Evolutionary conservation across 2,329 filamentous ascomycete species (phyloP), one percentile per base, ranked within the genome.

Genomic region (Claviceps digitariae): DNA sequence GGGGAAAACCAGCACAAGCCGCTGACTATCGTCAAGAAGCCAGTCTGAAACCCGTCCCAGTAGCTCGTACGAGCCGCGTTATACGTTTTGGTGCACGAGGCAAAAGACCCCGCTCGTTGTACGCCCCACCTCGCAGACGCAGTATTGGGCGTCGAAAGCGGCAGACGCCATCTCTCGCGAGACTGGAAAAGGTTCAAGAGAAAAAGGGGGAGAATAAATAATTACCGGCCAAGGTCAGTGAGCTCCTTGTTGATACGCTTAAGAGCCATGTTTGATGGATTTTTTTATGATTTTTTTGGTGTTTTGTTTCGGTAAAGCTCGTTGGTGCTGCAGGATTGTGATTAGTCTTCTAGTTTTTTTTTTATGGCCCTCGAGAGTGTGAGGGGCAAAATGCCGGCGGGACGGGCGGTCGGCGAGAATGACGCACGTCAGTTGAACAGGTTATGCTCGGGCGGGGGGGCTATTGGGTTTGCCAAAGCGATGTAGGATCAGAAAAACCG

Each of bases 191-290:
- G 27, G 17, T 20, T 25, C 34, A 29, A 27, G 38, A 12, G n/a
- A 7, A 21, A 48, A 17, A 54, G 60, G 56, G 55, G 58, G 53
- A 60, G 50, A 44, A 29, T 51, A 52, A 46, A 52, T 63, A 77
- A 78, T 68, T 84, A 91, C 87, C 87, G 86, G 76, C 87, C 87
- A 73, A 93, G 80, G 71, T 93, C 87, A 73, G 86, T 84, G 70
- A 93, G 82, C 75, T 93, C 87, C 84, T 90, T 93, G 81, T 91
- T 91, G 74, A 93, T 93, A 74, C 87, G 84, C 85, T 93, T 93
- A 66, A 93, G 81, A 73, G 87, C 87, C 87, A 93, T 93, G 15
- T 36, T 52, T 67, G 66, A 69, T 69, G 47, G 67, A 62, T 61
- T 60, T 57, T 63, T 58, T 34, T 58, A 43, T 56, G 48, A 64